A percentile compares a stretch with the other conserved stretches of the same genome.
These are phyloP conservation scores for Termitomyces sp. DNA, from an alignment of 1,284 basidiomycete species.

Conservation along the genomic window DNA sequence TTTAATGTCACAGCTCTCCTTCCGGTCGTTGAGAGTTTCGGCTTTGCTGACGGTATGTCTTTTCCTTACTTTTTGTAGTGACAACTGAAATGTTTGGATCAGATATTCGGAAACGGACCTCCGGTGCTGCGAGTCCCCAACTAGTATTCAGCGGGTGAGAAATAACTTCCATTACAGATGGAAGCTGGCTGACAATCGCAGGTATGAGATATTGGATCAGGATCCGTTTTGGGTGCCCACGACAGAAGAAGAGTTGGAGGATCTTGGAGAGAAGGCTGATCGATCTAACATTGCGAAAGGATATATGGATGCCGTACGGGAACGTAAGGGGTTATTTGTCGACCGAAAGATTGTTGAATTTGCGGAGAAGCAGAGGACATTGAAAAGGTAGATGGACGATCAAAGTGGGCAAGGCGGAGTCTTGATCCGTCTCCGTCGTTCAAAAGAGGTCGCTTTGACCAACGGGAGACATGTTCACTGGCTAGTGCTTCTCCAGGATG, in stretches of 20 bases:
- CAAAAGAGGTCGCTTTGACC: too few relatives aligned
- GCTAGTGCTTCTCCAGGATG: too few relatives aligned
- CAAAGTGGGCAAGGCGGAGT: too few relatives aligned
- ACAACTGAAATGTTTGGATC: conserved; percentile 7
- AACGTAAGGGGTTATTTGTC: conserved; percentile 93
- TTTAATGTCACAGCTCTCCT: conserved; percentile 89
- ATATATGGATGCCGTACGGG: conserved; percentile 91
- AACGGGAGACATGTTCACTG: too few relatives aligned
- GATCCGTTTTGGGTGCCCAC: conserved; percentile 99
- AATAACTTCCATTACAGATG: background rate
- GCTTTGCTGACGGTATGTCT: conserved; percentile 86
- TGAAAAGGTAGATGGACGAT: conserved; percentile 61
- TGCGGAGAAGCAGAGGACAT: conserved; percentile 95
- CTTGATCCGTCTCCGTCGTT: too few relatives aligned
- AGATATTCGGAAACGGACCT: conserved; percentile 96
- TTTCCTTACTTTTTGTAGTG: background rate
- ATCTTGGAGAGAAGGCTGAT: conserved; percentile 95
- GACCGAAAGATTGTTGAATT: conserved; percentile 90
- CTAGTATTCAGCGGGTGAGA: conserved; percentile 91
- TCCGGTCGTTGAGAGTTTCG: conserved; percentile 97
- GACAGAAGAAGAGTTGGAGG: conserved; percentile 96
- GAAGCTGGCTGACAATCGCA: conserved; percentile 23
- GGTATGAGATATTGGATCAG: conserved; percentile 84
- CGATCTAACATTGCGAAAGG: conserved; percentile 89
- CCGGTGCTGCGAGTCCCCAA: conserved; percentile 95